A percentile compares a stretch with the other conserved stretches of the same genome.
Evolutionary conservation across 1,284 basidiomycete species (phyloP).

Genomic region (Puccinia coronata): DNA sequence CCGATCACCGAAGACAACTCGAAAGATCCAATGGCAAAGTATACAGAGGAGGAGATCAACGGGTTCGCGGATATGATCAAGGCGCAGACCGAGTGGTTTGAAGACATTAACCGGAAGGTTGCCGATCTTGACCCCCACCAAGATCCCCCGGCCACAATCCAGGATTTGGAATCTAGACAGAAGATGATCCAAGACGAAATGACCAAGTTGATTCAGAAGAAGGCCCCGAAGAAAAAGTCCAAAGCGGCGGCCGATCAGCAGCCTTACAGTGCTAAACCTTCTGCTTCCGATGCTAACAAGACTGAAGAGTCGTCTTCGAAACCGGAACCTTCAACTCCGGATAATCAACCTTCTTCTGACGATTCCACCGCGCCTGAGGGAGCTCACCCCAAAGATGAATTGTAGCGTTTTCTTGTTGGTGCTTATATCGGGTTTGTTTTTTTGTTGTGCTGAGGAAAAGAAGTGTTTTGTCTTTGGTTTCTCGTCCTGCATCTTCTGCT

Average conservation of each 20-base stretch:
- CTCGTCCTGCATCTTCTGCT: too few relatives aligned
- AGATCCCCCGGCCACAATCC: constrained; percentile 56
- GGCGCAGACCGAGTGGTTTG: constrained; percentile 57
- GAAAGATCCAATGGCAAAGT: constrained; percentile 56
- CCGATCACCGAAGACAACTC: constrained; percentile 65
- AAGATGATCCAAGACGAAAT: constrained; percentile 56
- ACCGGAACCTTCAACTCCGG: neutral
- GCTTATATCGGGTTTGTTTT: neutral
- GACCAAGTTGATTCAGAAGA: constrained; percentile 55
- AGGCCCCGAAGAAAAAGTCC: constrained; percentile 56
- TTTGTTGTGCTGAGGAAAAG: neutral
- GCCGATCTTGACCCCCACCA: constrained; percentile 53
- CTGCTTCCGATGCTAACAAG: neutral
- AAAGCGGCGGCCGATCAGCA: neutral
- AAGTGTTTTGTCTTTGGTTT: neutral
- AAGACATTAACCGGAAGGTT: constrained; percentile 55
- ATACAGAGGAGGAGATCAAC: constrained; percentile 57
- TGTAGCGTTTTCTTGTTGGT: constrained; percentile 18
- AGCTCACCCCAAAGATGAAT: constrained; percentile 28
- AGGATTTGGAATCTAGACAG: constrained; percentile 56
- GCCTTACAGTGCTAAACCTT: constrained; percentile 44
- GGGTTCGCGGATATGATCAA: constrained; percentile 53
- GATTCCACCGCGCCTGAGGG: neutral
- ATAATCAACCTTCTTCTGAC: neutral
- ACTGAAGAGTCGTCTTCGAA: neutral